Base-by-base conservation (phyloP, 108 stramenopile genomes). In the Nitzschia sp. region DNA sequence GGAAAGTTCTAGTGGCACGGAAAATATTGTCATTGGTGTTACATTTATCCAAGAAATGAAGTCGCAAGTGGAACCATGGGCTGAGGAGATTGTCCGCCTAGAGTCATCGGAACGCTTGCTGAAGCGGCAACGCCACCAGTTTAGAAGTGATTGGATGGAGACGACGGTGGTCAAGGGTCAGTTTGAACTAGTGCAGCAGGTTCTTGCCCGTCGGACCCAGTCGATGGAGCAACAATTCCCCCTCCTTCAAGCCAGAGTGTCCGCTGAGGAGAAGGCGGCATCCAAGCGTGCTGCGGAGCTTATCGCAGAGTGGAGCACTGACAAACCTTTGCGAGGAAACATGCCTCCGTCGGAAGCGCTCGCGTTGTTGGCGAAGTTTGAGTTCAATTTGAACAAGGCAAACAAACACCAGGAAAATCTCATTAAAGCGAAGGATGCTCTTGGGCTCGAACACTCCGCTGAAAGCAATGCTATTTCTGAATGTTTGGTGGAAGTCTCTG, bases 151-250 rank as follows among this genome's bases (percentile, higher is more conserved):
- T 42, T 99, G 98, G 98, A 79, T 94, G 47, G 93, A 96, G 63
- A 82, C 85, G 13, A 93, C 91, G 23, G 71, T 90, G 26, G 72
- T 95, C 15, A 80, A 82, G 59, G 97, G 96, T 33, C 86, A 88
- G 5, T 92, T 87, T 59, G 88, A 89, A 34, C 91, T 95, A 60
- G 70, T 98, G 42, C 82, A 93, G 59, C 94, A 96, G 34, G 85
- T 99, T 0, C 74, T 99, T 28, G 87, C 78, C 0, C 88, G 95
- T 11, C 81, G 93, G 19, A 87, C 54, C 11, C 87, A 81, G 13
- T 77, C 91, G 23, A 97, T 99, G 96, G 90, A 96, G 32, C 92
- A 94, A 35, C 96, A 95, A 62, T 73, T 97, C 26, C 94, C 98
- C 54, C 57, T 96, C 24, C 81, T 99, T 18, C 97, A 97, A 64